phyloP scores from a whole-genome alignment of 2,329 filamentous ascomycete genomes.

The Fusarium tuaranense region DNA sequence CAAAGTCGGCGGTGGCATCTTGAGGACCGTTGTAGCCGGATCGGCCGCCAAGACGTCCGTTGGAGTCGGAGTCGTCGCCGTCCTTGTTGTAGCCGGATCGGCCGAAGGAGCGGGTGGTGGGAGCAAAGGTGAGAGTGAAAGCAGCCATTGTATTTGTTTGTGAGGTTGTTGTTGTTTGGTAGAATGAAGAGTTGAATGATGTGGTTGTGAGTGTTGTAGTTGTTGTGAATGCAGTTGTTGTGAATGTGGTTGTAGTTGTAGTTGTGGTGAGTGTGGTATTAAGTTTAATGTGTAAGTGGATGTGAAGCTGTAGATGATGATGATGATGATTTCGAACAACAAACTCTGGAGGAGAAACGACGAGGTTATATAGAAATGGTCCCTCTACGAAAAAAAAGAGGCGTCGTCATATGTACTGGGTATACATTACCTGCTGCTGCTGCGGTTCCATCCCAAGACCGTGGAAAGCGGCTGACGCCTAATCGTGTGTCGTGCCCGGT shows the following conservation, averaged over 20 bases:
- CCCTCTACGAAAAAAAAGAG: conserved; percentile 5
- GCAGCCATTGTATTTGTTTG: conserved; percentile 45
- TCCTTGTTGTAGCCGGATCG: conserved; percentile 42
- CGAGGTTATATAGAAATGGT: conserved; percentile 33
- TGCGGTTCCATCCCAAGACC: conserved; percentile 13
- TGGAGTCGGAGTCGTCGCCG: conserved; percentile 45
- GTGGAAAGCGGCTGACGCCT: conserved; percentile 37
- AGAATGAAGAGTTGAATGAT: conserved; percentile 6
- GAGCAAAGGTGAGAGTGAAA: conserved; percentile 42
- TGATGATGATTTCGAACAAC: conserved; percentile 21
- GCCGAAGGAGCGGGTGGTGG: conserved; percentile 41
- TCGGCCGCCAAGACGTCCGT: conserved; percentile 52
- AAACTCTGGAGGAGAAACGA: conserved; percentile 10
- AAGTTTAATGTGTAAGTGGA: conserved; percentile 8
- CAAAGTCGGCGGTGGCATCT: conserved; percentile 47
- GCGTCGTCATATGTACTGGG: conserved; percentile 12
- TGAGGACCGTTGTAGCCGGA: conserved; percentile 58
- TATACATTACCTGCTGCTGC: not conserved
- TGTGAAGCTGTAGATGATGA: conserved; percentile 24
- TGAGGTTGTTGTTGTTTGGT: not conserved
- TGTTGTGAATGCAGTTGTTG: conserved; percentile 8
- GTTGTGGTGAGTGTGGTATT: conserved; percentile 7
- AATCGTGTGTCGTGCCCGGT: conserved; percentile 7
- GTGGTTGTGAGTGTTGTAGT: conserved; percentile 2
- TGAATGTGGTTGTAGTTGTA: conserved; percentile 5